These are phyloP conservation scores for Phytopythium montanum DNA, from an alignment of 352 stramenopile species.

Conservation along the genomic window DNA sequence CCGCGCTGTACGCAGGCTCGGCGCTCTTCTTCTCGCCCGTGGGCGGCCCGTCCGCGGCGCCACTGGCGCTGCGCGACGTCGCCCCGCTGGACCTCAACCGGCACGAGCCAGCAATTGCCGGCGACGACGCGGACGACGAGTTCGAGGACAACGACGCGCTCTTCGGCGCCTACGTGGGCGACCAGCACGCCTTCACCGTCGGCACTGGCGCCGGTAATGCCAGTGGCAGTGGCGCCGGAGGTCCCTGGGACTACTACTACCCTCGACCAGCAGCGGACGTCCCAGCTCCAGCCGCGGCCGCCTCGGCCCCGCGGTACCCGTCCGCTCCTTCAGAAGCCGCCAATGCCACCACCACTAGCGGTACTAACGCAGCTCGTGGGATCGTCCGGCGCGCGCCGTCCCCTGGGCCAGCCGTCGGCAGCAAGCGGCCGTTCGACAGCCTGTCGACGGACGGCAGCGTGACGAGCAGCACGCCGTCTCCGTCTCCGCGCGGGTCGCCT, in stretches of 20 bases:
- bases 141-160: slow-evolving; percentile 47
- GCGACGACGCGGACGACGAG: slow-evolving; percentile 5
- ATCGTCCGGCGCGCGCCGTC: slow-evolving; percentile 2
- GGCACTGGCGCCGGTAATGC: not conserved
- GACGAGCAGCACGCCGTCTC: slow-evolving; percentile 5
- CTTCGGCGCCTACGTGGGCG: slow-evolving; percentile 37
- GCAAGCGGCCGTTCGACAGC: slow-evolving; percentile 44
- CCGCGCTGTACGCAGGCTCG: slow-evolving; percentile 4
- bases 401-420: slow-evolving; percentile 8
- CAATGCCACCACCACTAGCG: not conserved
- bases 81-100: slow-evolving; percentile 9
- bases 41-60: not conserved
- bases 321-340: not conserved
- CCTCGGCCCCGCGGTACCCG: not conserved
- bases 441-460: slow-evolving; percentile 15
- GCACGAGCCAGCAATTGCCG: not conserved
- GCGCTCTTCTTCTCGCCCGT: slow-evolving; percentile 15
- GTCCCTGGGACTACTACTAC: slow-evolving; percentile 46
- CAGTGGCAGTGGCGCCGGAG: not conserved
- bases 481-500: slow-evolving; percentile 29
- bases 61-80: not conserved
- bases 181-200: not conserved
- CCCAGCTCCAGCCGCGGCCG: not conserved
- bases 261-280: slow-evolving; percentile 13
- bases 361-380: not conserved